phyloP scores from a whole-genome alignment of 495 filamentous ascomycete genomes.

The Penicillium angulare region DNA sequence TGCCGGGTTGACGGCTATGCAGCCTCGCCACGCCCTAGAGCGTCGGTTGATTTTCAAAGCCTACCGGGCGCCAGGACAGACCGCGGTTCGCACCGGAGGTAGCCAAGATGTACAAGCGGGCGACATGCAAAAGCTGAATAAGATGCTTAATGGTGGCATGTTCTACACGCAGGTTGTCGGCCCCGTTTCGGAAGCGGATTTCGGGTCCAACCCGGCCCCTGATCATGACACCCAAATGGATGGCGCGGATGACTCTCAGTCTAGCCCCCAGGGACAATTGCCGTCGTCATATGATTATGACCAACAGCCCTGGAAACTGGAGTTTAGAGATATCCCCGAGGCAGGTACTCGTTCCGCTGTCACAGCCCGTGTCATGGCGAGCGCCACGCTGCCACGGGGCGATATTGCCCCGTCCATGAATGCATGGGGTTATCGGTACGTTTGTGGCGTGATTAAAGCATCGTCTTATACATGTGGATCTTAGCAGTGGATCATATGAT shows the following conservation, averaged over 20 bases:
- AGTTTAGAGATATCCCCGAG: conserved; percentile 55
- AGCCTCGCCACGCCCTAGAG: conserved; percentile 57
- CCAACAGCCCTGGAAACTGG: conserved; percentile 46
- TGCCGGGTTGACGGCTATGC: conserved; percentile 65
- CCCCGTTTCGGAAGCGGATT: conserved; percentile 33
- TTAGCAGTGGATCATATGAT: conserved; percentile 12
- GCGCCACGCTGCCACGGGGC: conserved; percentile 40
- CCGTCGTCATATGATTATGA: conserved; percentile 41
- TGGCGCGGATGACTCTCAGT: conserved; percentile 23
- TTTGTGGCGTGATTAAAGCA: conserved; percentile 18
- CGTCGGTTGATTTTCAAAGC: conserved; percentile 68
- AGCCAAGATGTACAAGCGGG: conserved; percentile 43
- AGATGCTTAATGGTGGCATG: conserved; percentile 50
- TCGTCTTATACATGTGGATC: background rate
- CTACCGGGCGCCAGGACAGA: conserved; percentile 41
- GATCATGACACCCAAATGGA: conserved; percentile 35
- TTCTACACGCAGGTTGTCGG: conserved; percentile 53
- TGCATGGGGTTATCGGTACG: conserved; percentile 51
- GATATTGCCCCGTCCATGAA: conserved; percentile 47
- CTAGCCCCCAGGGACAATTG: background rate
- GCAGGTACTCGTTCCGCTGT: conserved; percentile 47
- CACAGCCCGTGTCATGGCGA: conserved; percentile 48
- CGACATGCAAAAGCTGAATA: conserved; percentile 44
- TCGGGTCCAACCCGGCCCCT: conserved; percentile 14
- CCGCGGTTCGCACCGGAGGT: conserved; percentile 38